Evolutionary conservation across 805 yeast species (phyloP), one percentile per base, ranked within the genome.

Genomic region (Yamadazyma sp.): DNA sequence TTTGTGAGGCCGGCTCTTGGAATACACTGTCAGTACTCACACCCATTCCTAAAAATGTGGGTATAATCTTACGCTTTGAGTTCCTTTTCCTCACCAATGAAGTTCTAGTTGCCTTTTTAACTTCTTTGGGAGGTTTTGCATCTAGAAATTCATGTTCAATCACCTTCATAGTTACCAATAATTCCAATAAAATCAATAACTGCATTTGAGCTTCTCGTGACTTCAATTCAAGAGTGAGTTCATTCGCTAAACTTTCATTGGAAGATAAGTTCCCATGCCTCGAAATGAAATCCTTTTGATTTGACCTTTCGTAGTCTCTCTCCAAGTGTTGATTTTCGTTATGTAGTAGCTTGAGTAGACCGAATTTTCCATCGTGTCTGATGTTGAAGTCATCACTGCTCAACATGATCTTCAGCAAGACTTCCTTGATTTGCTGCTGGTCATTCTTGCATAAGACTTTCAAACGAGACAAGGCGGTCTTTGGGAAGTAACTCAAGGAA

Each of bases 191-290:
- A 1, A 76, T 40, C 2, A 78, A 44, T 0, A 76, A 57, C 47
- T 78, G 83, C 21, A 78, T 48, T 42, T 76, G 80, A 1, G 79
- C 72, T 43, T 78, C 83, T 23, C 82, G 56, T 2, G 73, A 59
- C 42, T 76, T 78, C 39, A 77, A 56, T 24, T 68, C 64, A 24
- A 59, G 50, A 2, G 62, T 48, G 1, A 71, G 12, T 5, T 29
- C 31, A 32, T 27, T 39, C 18, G 36, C 10, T 4, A 26, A 12
- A 5, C 27, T 29, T 10, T 19, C 32, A n/a, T 24, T 16, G 9
- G 9, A 10, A 5, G 30, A 13, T 6, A 31, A 25, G 12, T 37
- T 28, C n/a, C 38, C 30, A 25, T 47, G 27, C 12, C 33, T 25
- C 13, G 31, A 24, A 13, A 44, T 35, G 21, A 45, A 49, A 3